Base-by-base conservation (phyloP, 2,329 filamentous ascomycete genomes). In the Ophiocordyceps camponoti-leonardi region DNA sequence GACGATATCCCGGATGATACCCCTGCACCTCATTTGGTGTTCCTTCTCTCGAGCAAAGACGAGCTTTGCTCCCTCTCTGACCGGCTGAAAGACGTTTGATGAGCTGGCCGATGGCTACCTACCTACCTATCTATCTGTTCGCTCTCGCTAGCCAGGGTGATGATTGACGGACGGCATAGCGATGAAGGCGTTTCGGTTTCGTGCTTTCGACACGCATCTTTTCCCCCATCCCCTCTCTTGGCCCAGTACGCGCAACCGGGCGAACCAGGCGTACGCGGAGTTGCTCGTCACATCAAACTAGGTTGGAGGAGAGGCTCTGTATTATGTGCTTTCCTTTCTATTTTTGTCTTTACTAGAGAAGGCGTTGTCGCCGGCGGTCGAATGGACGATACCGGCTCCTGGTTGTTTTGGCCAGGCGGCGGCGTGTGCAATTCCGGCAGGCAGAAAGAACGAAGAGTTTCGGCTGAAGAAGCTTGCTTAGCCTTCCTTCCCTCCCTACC, bases 101-200 rank as follows among this genome's bases (percentile, higher is more conserved):
- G 26, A 10, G 4, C 26, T 10, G 44, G 42, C 4, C 6, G n/a
- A 26, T 46, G 20, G 12, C 20, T 16, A 28, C 26, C 26, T 28
- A 28, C 26, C 26, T 28, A 28, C 26, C 26, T 28, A 28, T 8
- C 26, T 6, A 28, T 8, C 10, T 37, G 30, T 42, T 51, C 44
- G 52, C 50, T 54, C 52, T 45, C 52, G 48, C 51, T 51, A 35
- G 52, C 49, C 31, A 33, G 16, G 13, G 31, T 33, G 31, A 33
- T 33, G 31, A 14, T 5, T 33, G 31, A n/a, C 16, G 31, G 31
- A 14, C 10, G 31, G 62, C 62, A 66, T 66, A 65, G 63, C 63
- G 63, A 61, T 54, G 49, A 51, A 46, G 62, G 62, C 58, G 62
- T 65, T 60, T 47, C 48, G 52, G 53, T 51, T 33, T 33, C 31